Conservation (phyloP, 495 filamentous ascomycete genomes). For the Podospora didyma region DNA sequence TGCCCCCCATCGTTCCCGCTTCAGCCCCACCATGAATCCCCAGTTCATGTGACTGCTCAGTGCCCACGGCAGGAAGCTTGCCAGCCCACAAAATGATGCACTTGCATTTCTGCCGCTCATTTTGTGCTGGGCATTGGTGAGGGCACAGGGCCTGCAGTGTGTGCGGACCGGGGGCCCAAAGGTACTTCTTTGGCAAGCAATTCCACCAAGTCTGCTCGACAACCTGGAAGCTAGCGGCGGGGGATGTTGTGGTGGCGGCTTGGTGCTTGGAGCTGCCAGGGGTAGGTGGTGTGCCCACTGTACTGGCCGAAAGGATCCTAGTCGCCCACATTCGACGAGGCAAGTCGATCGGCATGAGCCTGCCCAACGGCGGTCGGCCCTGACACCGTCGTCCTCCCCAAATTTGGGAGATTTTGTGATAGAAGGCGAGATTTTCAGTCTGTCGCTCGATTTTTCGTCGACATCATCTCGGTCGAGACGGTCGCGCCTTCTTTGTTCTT, state of each 20-base stretch:
- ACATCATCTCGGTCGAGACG: background rate
- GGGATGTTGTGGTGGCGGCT: no score
- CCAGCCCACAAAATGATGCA: background rate
- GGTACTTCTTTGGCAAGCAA: no score
- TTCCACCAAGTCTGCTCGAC: no score
- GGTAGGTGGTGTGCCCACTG: constrained; percentile 10
- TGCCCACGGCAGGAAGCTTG: background rate
- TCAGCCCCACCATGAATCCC: constrained; percentile 16
- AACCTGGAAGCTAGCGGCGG: no score
- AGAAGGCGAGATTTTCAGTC: background rate
- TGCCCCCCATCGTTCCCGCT: constrained; percentile 15
- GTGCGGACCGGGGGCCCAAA: no score
- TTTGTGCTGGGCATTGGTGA: background rate
- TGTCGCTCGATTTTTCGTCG: background rate
- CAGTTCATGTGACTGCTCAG: constrained; percentile 15
- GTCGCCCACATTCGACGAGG: constrained; percentile 16
- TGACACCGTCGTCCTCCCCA: constrained; percentile 11
- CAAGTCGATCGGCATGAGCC: constrained; percentile 5
- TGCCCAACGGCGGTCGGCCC: no score
- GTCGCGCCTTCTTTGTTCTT: background rate
- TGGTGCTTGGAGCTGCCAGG: no score
- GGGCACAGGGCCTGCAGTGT: no score
- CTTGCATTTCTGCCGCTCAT: constrained; percentile 12
- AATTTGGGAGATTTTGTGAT: constrained; percentile 1
- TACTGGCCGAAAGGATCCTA: constrained; percentile 20